Evolutionary conservation across 148 eudicot genomes (phyloP).

Genomic region (Vaccinium vitisidaea): DNA sequence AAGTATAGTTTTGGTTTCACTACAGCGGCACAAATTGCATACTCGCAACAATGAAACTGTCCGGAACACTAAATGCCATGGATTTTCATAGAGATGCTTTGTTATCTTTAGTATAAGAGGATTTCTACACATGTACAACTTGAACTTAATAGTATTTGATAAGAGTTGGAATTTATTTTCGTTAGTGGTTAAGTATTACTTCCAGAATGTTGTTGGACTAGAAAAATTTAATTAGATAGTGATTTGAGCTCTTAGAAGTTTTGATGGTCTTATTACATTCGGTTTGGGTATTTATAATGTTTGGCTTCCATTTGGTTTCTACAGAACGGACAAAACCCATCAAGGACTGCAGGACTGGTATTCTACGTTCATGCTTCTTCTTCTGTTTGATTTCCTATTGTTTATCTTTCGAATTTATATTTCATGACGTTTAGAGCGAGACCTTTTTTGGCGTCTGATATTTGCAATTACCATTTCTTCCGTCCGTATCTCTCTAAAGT

Average conservation of each 20-base stretch:
- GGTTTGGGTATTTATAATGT: not conserved
- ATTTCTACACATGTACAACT: not conserved
- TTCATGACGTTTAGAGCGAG: not conserved
- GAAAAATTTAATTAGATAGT: not conserved
- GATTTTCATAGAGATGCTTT: not conserved
- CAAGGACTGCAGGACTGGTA: slow-evolving; percentile 67
- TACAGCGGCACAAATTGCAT: not conserved
- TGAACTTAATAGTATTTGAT: not conserved
- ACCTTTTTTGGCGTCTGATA: not conserved
- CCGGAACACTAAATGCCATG: not conserved
- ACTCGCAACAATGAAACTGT: not conserved
- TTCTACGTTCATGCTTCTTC: slow-evolving; percentile 11
- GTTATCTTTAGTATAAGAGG: not conserved
- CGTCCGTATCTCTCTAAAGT: not conserved
- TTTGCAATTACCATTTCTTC: not conserved
- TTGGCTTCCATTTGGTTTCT: slow-evolving; percentile 14
- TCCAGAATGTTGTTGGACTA: not conserved
- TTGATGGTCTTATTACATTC: not conserved
- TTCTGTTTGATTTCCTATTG: not conserved
- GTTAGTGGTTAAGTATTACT: not conserved
- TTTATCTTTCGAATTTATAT: too few species aligned
- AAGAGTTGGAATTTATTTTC: not conserved
- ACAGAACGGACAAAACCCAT: slow-evolving; percentile 47
- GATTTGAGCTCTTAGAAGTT: not conserved
- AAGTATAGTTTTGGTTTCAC: not conserved